Conservation (phyloP, 306 rosid species). For the Cucurbita pepo region DNA sequence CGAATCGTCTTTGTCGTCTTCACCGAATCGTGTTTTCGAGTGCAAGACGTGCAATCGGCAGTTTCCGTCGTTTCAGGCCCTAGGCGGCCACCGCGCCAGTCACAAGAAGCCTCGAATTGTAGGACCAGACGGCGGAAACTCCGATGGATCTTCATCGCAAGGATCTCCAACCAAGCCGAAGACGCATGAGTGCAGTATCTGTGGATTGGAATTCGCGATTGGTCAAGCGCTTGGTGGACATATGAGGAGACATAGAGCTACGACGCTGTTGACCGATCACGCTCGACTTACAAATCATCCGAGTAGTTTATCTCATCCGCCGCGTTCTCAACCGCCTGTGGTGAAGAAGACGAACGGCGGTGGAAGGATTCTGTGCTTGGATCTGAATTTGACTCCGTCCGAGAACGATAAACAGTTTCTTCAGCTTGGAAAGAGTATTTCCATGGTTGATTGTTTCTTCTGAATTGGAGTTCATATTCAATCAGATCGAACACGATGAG, state of each 20-base stretch:
- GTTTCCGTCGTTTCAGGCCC: conserved; percentile 83
- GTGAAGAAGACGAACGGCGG: conserved; percentile 19
- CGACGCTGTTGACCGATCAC: conserved; percentile 4
- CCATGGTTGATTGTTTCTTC: conserved; percentile 35
- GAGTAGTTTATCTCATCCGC: conserved; percentile 3
- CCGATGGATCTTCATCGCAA: conserved; percentile 9
- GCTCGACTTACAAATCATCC: not conserved
- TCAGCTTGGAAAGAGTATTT: conserved; percentile 36
- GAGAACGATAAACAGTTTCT: conserved; percentile 68
- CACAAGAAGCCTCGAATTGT: conserved; percentile 70
- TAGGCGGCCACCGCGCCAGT: conserved; percentile 94
- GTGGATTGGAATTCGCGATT: conserved; percentile 79
- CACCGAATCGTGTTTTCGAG: conserved; percentile 51
- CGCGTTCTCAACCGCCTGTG: conserved; percentile 6
- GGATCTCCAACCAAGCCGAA: conserved; percentile 54
- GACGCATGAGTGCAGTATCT: conserved; percentile 72
- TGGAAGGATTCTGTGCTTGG: conserved; percentile 39
- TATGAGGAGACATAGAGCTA: conserved; percentile 78
- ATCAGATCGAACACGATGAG: not conserved
- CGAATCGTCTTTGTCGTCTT: conserved; percentile 4
- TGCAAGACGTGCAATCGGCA: conserved; percentile 87
- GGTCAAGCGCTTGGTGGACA: conserved; percentile 97
- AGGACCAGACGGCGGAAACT: conserved; percentile 13
- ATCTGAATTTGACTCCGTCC: conserved; percentile 81
- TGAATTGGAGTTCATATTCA: conserved; percentile 9